These are phyloP conservation scores for Punica granatum DNA, from an alignment of 345 rosid genomes.

Conservation along the genomic window DNA sequence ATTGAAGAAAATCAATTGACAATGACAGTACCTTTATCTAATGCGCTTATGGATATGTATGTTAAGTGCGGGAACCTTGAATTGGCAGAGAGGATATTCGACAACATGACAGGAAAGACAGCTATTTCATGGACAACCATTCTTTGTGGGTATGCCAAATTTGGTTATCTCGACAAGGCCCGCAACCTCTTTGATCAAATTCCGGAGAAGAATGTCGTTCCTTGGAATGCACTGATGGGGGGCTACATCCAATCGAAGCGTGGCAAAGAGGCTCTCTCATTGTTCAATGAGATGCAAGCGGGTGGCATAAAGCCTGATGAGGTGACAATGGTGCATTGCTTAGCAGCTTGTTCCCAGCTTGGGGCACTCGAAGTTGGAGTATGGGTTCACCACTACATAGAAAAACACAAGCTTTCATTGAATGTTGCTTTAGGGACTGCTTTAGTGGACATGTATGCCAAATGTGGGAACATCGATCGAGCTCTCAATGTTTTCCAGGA, in stretches of 20 bases:
- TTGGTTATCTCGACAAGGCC: conserved; percentile 47
- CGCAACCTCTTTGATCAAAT: conserved; percentile 47
- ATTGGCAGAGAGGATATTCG: conserved; percentile 42
- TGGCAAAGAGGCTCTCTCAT: conserved; percentile 56
- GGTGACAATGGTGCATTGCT: conserved; percentile 76
- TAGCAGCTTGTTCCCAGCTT: conserved; percentile 82
- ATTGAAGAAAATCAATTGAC: conserved; percentile 32
- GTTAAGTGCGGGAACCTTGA: conserved; percentile 62
- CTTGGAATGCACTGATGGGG: conserved; percentile 87
- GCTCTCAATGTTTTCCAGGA: conserved; percentile 63
- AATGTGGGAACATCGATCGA: conserved; percentile 68
- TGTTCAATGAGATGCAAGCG: conserved; percentile 77
- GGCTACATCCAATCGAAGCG: conserved; percentile 56
- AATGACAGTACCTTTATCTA: conserved; percentile 52
- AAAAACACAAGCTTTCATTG: conserved; percentile 43
- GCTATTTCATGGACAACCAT: conserved; percentile 72
- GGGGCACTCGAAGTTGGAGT: conserved; percentile 81
- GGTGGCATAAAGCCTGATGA: conserved; percentile 47
- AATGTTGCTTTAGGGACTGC: conserved; percentile 72
- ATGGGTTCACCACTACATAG: conserved; percentile 71
- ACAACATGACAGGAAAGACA: conserved; percentile 43
- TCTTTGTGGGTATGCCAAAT: conserved; percentile 64
- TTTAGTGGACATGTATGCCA: conserved; percentile 77
- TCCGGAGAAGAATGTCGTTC: conserved; percentile 65
- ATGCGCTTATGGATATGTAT: conserved; percentile 84